phyloP scores from a whole-genome alignment of 2,329 filamentous ascomycete species.

The Scedosporium minutisporum region DNA sequence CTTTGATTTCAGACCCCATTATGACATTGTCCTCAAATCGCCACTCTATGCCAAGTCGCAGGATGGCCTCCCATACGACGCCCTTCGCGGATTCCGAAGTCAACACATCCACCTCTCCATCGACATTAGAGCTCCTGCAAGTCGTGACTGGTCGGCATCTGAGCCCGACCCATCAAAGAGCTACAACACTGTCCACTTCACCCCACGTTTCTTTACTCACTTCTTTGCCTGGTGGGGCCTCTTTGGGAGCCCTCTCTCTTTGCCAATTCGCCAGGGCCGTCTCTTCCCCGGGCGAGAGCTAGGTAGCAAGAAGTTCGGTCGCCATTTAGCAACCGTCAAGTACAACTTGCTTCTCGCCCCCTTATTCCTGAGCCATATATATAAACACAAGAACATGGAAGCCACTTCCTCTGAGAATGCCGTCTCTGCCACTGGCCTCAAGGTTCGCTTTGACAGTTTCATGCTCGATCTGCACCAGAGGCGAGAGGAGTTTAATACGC shows the following conservation, averaged over 20 bases:
- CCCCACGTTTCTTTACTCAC: slow-evolving; percentile 92
- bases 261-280: slow-evolving; percentile 84
- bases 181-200: slow-evolving; percentile 94
- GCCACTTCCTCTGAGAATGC: slow-evolving; percentile 62
- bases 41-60: slow-evolving; percentile 61
- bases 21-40: slow-evolving; percentile 77
- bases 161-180: slow-evolving; percentile 71
- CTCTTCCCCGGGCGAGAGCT: slow-evolving; percentile 91
- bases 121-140: slow-evolving; percentile 76
- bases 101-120: slow-evolving; percentile 94
- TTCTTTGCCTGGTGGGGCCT: slow-evolving; percentile 98
- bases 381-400: slow-evolving; percentile 94
- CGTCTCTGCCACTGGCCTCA: slow-evolving; percentile 90
- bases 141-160: slow-evolving; percentile 74
- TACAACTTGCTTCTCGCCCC: slow-evolving; percentile 90
- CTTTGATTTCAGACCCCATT: slow-evolving; percentile 87
- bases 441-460: slow-evolving; percentile 91
- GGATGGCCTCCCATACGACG: slow-evolving; percentile 61
- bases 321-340: slow-evolving; percentile 96
- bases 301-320: slow-evolving; percentile 95
- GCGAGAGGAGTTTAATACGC: slow-evolving; percentile 80
- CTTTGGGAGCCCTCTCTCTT: slow-evolving; percentile 87
- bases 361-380: slow-evolving; percentile 90
- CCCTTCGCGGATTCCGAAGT: slow-evolving; percentile 93
- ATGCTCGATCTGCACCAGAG: slow-evolving; percentile 95